Evolutionary conservation across 805 yeast genomes (phyloP).

Genomic region (Yarrowia bubula): DNA sequence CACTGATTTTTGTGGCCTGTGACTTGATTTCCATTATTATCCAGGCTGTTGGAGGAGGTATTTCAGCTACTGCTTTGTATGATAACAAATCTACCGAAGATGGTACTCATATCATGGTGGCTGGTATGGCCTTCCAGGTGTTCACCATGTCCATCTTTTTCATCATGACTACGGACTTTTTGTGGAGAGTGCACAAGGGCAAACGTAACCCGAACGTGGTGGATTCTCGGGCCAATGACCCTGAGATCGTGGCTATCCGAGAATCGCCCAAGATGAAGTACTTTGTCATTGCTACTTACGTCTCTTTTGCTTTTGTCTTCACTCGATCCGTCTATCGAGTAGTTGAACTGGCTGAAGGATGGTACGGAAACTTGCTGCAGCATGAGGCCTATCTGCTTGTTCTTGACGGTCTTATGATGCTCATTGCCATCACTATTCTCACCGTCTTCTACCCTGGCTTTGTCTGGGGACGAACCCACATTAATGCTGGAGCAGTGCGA

Average conservation of each 20-base stretch:
- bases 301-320: conserved; percentile 53
- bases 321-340: conserved; percentile 72
- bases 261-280: conserved; percentile 31
- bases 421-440: conserved; percentile 47
- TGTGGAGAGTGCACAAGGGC: conserved; percentile 28
- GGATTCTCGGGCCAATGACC: conserved; percentile 15
- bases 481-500: conserved; percentile 8
- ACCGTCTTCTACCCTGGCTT: conserved; percentile 64
- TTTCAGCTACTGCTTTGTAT: conserved; percentile 49
- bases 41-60: conserved; percentile 77
- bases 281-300: conserved; percentile 30
- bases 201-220: conserved; percentile 3
- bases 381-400: conserved; percentile 59
- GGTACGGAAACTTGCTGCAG: conserved; percentile 62
- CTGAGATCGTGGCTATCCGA: conserved; percentile 4
- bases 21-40: conserved; percentile 63
- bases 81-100: conserved; percentile 38
- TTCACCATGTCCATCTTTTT: conserved; percentile 62
- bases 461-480: conserved; percentile 31
- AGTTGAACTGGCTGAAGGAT: conserved; percentile 69
- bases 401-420: conserved; percentile 63
- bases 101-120: conserved; percentile 71
- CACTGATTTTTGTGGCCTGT: conserved; percentile 63
- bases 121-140: conserved; percentile 76
- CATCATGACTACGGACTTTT: conserved; percentile 49